phyloP scores from a whole-genome alignment of 352 stramenopile genomes.

The Pythium sp. region DNA sequence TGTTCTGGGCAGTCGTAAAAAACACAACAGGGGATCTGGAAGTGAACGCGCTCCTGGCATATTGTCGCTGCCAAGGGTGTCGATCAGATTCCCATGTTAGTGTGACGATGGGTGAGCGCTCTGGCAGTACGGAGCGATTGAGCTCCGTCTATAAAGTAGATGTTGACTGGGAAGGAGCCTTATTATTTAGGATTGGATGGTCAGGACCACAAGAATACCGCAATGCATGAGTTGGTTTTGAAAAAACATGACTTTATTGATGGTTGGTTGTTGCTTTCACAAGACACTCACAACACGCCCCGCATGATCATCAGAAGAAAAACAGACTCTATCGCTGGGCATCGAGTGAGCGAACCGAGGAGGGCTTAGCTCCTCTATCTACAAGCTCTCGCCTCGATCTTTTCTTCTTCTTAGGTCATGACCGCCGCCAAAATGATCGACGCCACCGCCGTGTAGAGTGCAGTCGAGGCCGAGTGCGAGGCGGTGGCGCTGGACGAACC shows the following conservation, averaged over 20 bases:
- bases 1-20: no score
- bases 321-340: not conserved
- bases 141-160: no score
- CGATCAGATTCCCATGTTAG: no score
- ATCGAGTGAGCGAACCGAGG: not conserved
- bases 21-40: no score
- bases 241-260: not conserved
- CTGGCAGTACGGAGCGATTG: no score
- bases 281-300: not conserved
- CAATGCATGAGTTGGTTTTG: not conserved
- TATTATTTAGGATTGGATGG: no score
- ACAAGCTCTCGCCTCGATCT: not conserved
- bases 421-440: not conserved
- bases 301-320: no score
- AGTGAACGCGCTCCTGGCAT: no score
- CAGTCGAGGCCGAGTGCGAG: not conserved
- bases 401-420: not conserved
- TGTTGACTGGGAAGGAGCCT: no score
- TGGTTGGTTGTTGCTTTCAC: not conserved
- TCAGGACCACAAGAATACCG: no score
- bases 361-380: not conserved
- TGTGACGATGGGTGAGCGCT: no score
- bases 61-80: no score
- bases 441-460: conserved; percentile 2
- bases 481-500: not conserved